A percentile compares a stretch with the other conserved stretches of the same genome.
Conservation (phyloP, 208 protist species). For the Crithidia acanthocephali region DNA sequence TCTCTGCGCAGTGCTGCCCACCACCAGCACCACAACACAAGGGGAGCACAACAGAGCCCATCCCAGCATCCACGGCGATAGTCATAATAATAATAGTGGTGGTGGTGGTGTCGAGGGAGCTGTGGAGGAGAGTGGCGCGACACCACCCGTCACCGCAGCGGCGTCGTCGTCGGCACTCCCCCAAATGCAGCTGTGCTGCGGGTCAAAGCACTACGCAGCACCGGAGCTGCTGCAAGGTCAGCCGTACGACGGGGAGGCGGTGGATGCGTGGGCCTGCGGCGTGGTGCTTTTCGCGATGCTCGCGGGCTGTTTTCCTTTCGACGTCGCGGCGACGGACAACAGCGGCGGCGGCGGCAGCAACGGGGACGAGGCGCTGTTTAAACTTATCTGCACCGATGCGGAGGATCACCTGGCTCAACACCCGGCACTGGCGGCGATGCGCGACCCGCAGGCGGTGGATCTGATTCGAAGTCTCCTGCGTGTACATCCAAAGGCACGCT, state of each 20-base stretch:
- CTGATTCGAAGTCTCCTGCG: conserved; percentile 71
- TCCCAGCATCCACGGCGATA: neutral
- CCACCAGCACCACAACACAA: neutral
- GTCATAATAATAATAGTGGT: neutral
- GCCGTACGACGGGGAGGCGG: conserved; percentile 87
- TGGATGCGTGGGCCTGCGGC: conserved; percentile 97
- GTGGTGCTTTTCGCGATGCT: conserved; percentile 95
- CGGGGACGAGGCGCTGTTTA: conserved; percentile 55
- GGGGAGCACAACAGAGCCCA: too few species aligned
- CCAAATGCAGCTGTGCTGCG: conserved; percentile 69
- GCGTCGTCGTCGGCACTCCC: conserved; percentile 8
- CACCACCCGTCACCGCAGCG: neutral
- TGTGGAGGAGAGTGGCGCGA: neutral
- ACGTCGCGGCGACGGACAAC: conserved; percentile 26
- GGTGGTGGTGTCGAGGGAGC: neutral
- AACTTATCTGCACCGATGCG: conserved; percentile 38
- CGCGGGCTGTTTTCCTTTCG: conserved; percentile 92
- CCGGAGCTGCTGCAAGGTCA: conserved; percentile 91
- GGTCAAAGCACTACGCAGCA: conserved; percentile 90
- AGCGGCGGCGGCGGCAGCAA: neutral
- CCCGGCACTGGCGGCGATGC: conserved; percentile 43
- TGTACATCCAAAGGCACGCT: conserved; percentile 45
- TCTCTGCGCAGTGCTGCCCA: conserved; percentile 57
- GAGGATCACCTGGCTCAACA: conserved; percentile 55
- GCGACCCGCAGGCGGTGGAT: conserved; percentile 61